A percentile compares a stretch with the other conserved stretches of the same genome.
phyloP scores from a whole-genome alignment of 1,284 basidiomycete genomes.

The Bothia castanella region DNA sequence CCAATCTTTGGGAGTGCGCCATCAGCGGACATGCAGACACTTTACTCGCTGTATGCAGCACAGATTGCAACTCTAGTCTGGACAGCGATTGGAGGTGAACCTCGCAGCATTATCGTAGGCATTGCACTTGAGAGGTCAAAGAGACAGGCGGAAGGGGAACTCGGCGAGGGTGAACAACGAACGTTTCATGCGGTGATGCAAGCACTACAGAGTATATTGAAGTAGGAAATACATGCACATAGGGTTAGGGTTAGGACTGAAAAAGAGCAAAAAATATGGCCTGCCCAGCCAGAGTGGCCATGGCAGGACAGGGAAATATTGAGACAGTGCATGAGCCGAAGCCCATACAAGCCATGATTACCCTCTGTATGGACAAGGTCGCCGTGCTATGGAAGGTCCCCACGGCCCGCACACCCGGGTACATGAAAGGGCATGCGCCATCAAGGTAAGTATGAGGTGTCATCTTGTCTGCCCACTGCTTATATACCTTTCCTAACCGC shows the following conservation, averaged over 20 bases:
- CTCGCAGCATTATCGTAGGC: constrained; percentile 62
- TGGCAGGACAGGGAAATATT: constrained; percentile 36
- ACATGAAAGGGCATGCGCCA: constrained; percentile 36
- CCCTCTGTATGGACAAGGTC: constrained; percentile 40
- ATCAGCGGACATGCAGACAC: constrained; percentile 57
- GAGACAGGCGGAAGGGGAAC: constrained; percentile 32
- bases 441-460: constrained; percentile 42
- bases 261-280: constrained; percentile 33
- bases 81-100: constrained; percentile 45
- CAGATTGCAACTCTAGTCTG: constrained; percentile 87
- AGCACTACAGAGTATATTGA: background rate
- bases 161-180: constrained; percentile 48
- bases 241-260: constrained; percentile 44
- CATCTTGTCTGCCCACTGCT: background rate
- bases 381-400: constrained; percentile 50
- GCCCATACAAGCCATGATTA: constrained; percentile 29
- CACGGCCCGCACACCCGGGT: constrained; percentile 41
- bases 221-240: constrained; percentile 5
- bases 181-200: constrained; percentile 68
- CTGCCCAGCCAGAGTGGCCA: constrained; percentile 54
- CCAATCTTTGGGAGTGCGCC: constrained; percentile 73
- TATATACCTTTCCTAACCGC: constrained; percentile 12
- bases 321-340: constrained; percentile 37
- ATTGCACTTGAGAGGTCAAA: constrained; percentile 53
- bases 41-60: constrained; percentile 79